phyloP scores from a whole-genome alignment of 495 filamentous ascomycete genomes.

The Hypoxylon subgilvum region DNA sequence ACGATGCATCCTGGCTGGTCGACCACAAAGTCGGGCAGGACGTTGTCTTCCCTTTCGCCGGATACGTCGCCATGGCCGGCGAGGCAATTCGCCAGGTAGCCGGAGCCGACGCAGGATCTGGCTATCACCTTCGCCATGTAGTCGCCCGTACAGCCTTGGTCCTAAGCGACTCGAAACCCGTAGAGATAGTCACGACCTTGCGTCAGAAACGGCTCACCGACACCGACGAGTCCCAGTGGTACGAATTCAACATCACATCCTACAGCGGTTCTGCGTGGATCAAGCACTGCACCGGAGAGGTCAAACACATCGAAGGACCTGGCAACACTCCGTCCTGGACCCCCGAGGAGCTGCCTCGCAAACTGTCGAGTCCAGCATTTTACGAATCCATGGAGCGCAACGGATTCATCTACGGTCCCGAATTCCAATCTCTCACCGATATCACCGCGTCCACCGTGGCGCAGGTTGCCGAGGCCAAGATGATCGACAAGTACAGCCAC shows the following conservation, averaged over 20 bases:
- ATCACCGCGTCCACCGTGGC: constrained; percentile 36
- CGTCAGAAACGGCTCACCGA: constrained; percentile 44
- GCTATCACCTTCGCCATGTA: constrained; percentile 47
- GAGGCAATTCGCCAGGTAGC: constrained; percentile 51
- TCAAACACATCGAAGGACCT: constrained; percentile 26
- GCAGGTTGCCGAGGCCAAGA: constrained; percentile 31
- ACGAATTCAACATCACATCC: constrained; percentile 53
- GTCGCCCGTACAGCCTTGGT: constrained; percentile 45
- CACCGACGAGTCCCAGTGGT: constrained; percentile 47
- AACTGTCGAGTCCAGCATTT: constrained; percentile 35
- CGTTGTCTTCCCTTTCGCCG: constrained; percentile 55
- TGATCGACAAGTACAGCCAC: constrained; percentile 25
- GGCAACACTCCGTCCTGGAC: background rate
- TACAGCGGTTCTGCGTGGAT: constrained; percentile 46
- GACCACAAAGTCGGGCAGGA: constrained; percentile 51
- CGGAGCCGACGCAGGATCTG: constrained; percentile 21
- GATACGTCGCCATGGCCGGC: constrained; percentile 53
- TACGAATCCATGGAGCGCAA: constrained; percentile 40
- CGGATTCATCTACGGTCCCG: constrained; percentile 53
- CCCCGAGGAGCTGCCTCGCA: constrained; percentile 11
- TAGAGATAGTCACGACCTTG: constrained; percentile 53
- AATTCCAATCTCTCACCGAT: constrained; percentile 47
- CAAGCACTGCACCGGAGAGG: constrained; percentile 52
- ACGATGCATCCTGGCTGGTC: constrained; percentile 53
- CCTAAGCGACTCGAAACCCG: constrained; percentile 39